Evolutionary conservation across 2,329 filamentous ascomycete genomes (phyloP), one percentile per base, ranked within the genome.

Genomic region (Colletotrichum cereale): DNA sequence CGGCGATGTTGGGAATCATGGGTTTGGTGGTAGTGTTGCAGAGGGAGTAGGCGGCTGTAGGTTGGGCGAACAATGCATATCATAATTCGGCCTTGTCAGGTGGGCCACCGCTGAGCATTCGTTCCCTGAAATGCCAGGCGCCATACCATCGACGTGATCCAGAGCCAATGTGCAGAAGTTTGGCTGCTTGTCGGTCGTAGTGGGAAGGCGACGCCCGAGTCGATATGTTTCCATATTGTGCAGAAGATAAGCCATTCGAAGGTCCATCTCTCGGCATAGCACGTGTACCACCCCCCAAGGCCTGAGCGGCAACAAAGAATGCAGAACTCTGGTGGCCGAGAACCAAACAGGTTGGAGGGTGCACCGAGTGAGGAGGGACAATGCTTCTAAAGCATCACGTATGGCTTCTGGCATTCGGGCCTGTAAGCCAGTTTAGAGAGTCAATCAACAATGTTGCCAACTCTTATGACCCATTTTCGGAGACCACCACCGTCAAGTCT

Each of bases 1-100:
- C 94, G 53, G 96, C 91, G 34, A 93, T 98, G 91, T 82, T 99
- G 78, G 96, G 94, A 1, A 88, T 98, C 62, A 99, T 99, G 96
- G 96, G 96, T 1, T 81, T 98, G 77, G 90, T 97, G 84, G 96
- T 98, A 34, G 92, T 99, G 58, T 81, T 99, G 77, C 96, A 99
- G 81, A 86, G 95, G 78, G 96, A 99, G 85, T 98, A 85, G 75
- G 52, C 11, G 31, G 31, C 26, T 21, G 26, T 18, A 16, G 21
- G 24, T 26, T 31, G 38, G 58, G 26, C 42, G 21, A 63, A 50
- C 24, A 58, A 56, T 57, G 47, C 6, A 62, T 53, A 42, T 16
- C 24, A 31, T 26, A 8, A n/a, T 52, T 40, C n/a, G 16, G 31
- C 24, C 29, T 36, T 18, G 36, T 26, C 24, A 52, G 24, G 3